Percentiles rank a stretch among this genome's conserved stretches.
These are phyloP conservation scores for Apiospora arundinis DNA, from an alignment of 2,329 filamentous ascomycete genomes.

Conservation along the genomic window DNA sequence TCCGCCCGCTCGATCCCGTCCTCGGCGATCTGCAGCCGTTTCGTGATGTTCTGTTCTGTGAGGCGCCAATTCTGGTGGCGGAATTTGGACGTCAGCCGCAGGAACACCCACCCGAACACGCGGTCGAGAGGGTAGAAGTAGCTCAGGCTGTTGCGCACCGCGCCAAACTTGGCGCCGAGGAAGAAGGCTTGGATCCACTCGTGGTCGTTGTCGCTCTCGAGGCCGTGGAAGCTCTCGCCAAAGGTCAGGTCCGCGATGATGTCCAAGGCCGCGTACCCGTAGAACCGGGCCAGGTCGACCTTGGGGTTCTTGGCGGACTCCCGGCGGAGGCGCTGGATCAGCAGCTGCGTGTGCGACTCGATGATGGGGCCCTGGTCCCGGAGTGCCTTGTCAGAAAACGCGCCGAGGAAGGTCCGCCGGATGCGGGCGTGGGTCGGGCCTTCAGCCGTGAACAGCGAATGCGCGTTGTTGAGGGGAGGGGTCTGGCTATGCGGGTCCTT, in stretches of 20 bases:
- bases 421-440: slow-evolving; percentile 39
- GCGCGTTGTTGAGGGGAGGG: slow-evolving; percentile 32
- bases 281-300: slow-evolving; percentile 6
- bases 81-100: slow-evolving; percentile 21
- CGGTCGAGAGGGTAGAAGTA: slow-evolving; percentile 1
- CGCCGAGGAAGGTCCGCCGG: slow-evolving; percentile 41
- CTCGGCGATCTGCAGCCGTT: no score
- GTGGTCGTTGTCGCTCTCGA: slow-evolving; percentile 23
- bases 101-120: slow-evolving; percentile 23
- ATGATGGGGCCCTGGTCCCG: slow-evolving; percentile 46
- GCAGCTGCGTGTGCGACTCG: slow-evolving; percentile 40
- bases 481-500: slow-evolving; percentile 34
- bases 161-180: slow-evolving; percentile 9
- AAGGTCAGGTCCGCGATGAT: slow-evolving; percentile 24
- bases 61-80: slow-evolving; percentile 24
- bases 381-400: slow-evolving; percentile 44
- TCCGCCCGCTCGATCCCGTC: no score
- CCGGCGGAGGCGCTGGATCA: slow-evolving; percentile 24
- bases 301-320: background rate
- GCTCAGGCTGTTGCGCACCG: slow-evolving; percentile 16
- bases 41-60: background rate
- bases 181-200: slow-evolving; percentile 14
- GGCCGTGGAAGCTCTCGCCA: slow-evolving; percentile 23
- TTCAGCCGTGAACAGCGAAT: slow-evolving; percentile 37
- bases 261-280: slow-evolving; percentile 38